phyloP scores from a whole-genome alignment of 225 moss, liverwort and hornwort species.

The Pseudoscleropodium purum region DNA sequence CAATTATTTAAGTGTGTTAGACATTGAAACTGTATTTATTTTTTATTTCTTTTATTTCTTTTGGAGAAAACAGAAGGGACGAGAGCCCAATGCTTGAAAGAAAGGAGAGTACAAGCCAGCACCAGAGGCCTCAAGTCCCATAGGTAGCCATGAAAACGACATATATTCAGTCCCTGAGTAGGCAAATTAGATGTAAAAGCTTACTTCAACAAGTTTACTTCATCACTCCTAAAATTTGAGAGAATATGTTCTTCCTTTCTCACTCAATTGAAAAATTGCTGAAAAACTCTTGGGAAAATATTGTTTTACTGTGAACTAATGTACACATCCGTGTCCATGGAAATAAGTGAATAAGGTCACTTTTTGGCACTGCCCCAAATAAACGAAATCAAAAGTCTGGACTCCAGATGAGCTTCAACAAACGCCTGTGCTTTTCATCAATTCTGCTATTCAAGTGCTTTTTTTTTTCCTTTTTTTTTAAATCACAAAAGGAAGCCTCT shows the following conservation, averaged over 20 bases:
- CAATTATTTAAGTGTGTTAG: background rate
- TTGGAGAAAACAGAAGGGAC: no score
- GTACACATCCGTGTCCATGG: background rate
- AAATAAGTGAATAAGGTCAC: background rate
- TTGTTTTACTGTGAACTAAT: background rate
- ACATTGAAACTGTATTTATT: background rate
- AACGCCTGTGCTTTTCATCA: background rate
- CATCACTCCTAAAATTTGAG: background rate
- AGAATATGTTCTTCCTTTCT: background rate
- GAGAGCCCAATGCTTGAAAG: background rate
- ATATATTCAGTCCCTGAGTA: no score
- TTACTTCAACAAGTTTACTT: no score
- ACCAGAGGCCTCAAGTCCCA: no score
- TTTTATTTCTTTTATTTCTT: no score
- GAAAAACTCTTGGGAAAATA: no score
- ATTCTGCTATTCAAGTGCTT: background rate
- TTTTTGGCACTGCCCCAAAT: background rate
- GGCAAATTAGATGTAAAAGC: no score
- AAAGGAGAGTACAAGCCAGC: no score
- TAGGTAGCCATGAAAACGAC: no score
- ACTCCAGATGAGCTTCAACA: background rate
- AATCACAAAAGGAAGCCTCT: background rate
- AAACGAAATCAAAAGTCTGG: background rate
- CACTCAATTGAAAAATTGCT: background rate
- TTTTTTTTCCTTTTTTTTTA: background rate